Conservation (phyloP, 129 eudicot species). For the Pittosporum tobira region DNA sequence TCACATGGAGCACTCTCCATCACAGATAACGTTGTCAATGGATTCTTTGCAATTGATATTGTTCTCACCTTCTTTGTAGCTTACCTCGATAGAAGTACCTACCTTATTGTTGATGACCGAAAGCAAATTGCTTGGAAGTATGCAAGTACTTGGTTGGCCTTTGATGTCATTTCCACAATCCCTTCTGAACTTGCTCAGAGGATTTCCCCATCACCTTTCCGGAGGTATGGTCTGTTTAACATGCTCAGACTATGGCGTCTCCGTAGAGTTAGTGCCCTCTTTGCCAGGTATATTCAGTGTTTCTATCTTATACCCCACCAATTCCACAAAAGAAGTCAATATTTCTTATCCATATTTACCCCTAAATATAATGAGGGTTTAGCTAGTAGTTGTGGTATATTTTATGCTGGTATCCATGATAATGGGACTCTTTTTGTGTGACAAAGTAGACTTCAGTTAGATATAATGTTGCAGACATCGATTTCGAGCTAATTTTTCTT, state of each 20-base stretch:
- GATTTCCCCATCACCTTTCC: slow-evolving; percentile 42
- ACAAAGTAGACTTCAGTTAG: too few relatives aligned
- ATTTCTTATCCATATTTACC: too few relatives aligned
- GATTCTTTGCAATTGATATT: slow-evolving; percentile 37
- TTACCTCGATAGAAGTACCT: slow-evolving; percentile 32
- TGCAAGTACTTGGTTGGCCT: slow-evolving; percentile 50
- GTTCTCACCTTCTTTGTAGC: slow-evolving; percentile 49
- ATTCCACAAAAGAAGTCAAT: too few relatives aligned
- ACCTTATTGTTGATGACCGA: slow-evolving; percentile 35
- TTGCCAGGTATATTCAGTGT: slow-evolving; percentile 64
- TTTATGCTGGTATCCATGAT: too few relatives aligned
- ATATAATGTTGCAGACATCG: neutral
- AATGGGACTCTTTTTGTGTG: neutral
- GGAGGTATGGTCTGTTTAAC: slow-evolving; percentile 68
- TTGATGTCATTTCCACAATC: slow-evolving; percentile 79
- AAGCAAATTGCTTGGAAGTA: slow-evolving; percentile 69
- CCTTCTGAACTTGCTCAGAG: slow-evolving; percentile 67
- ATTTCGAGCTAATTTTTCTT: neutral
- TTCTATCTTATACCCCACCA: neutral
- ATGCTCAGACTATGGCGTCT: slow-evolving; percentile 98
- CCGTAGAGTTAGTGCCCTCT: slow-evolving; percentile 75
- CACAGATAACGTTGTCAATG: slow-evolving; percentile 35
- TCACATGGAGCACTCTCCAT: slow-evolving; percentile 30
- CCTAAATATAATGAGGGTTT: too few relatives aligned
- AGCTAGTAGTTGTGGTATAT: too few relatives aligned